These are phyloP conservation scores for Nicotiana tomentosiformis DNA, from an alignment of 257 asterid species.

Conservation along the genomic window DNA sequence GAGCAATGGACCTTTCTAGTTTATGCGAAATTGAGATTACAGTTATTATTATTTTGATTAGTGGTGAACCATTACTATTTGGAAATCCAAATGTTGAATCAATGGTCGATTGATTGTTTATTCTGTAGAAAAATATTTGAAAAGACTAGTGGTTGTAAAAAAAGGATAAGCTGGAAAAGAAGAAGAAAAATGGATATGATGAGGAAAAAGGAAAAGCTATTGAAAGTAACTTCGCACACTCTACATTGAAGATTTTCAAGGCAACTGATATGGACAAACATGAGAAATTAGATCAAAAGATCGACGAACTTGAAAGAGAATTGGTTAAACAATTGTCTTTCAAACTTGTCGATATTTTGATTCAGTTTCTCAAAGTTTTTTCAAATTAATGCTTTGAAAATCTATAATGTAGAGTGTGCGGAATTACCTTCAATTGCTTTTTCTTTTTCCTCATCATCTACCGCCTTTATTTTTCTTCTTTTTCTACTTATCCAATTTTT, in stretches of 20 bases:
- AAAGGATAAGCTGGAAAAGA: background rate
- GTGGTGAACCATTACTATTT: background rate
- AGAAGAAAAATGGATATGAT: background rate
- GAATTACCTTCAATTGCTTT: no score
- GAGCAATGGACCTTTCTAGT: background rate
- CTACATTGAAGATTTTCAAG: no score
- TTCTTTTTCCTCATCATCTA: no score
- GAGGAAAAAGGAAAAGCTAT: background rate
- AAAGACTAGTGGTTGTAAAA: no score
- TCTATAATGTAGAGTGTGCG: no score
- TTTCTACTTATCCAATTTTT: no score
- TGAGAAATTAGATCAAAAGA: background rate
- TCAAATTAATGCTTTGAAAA: no score
- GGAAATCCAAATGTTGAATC: background rate
- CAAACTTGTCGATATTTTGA: no score
- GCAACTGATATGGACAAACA: background rate
- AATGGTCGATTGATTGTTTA: background rate
- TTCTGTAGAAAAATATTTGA: no score
- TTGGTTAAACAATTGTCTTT: background rate
- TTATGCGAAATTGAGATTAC: background rate
- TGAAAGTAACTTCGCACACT: background rate
- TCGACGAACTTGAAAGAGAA: background rate
- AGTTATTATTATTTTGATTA: background rate
- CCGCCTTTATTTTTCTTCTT: no score
- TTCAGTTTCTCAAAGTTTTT: no score